Evolutionary conservation across 352 stramenopile species (phyloP), one percentile per base, ranked within the genome.

Genomic region (Phytophthora sansomeana): DNA sequence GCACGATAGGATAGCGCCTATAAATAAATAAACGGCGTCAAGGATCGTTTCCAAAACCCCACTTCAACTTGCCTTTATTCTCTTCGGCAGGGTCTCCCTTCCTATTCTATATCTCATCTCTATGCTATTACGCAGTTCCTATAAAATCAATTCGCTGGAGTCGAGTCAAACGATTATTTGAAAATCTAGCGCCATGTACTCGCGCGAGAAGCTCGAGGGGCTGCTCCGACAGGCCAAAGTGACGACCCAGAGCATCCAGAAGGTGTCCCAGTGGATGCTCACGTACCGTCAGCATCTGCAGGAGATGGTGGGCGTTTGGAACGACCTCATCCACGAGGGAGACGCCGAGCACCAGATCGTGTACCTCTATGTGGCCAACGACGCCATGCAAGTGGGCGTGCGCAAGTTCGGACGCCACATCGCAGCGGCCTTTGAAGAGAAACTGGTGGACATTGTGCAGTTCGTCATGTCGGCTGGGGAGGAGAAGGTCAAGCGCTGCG

Each of bases 241-340:
- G 58, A 90, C 86, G 67, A 88, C 90, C 52, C 83, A 91, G 66
- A 93, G 84, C 70, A 96, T 96, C 63, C 87, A 96, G 75, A 76
- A 70, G 60, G 80, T 90, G 28, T 89, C 83, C 9, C 77, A 78
- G 28, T 96, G 85, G 85, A 93, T 96, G 62, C 71, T 96, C 24
- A 83, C 75, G 36, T 64, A 89, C 35, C 84, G 84, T 38, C 69
- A 79, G 41, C 67, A 77, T 32, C 54, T 96, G 29, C 17, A 43
- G 14, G 86, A 89, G 60, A 92, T 94, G 63, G 84, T 89, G 9
- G 62, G 67, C 13, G 38, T 87, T 10, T 96, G 87, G 87, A 60
- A 55, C 38, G 69, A 77, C 41, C 67, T 91, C 28, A 57, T 92
- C 30, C 67, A 53, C 24, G 75, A 86, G 48, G 67, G 73, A 42